Evolutionary conservation across 1,284 basidiomycete species (phyloP).

Genomic region (Malassezia vespertilionis): DNA sequence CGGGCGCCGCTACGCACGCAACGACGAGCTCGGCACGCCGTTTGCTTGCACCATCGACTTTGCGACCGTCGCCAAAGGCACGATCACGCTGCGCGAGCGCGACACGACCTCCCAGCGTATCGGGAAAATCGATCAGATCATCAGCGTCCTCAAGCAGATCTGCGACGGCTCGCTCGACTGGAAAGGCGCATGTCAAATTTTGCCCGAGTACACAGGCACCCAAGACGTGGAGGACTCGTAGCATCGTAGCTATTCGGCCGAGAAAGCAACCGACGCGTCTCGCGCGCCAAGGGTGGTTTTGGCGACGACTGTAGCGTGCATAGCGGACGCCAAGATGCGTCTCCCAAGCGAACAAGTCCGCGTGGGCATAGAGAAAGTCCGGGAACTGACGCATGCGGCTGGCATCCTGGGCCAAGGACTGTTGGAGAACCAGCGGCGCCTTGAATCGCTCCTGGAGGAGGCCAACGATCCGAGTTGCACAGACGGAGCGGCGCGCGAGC

Average conservation of each 20-base stretch:
- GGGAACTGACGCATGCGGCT: slow-evolving; percentile 25
- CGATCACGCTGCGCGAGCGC: slow-evolving; percentile 58
- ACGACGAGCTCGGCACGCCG: slow-evolving; percentile 96
- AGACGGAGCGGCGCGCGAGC: not conserved
- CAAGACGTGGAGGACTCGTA: slow-evolving; percentile 53
- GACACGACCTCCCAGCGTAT: slow-evolving; percentile 89
- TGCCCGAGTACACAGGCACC: slow-evolving; percentile 76
- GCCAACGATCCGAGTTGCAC: slow-evolving; percentile 5
- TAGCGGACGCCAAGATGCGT: slow-evolving; percentile 2
- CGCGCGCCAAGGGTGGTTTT: not conserved
- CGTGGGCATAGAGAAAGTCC: slow-evolving; percentile 12
- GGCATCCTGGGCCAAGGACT: slow-evolving; percentile 37
- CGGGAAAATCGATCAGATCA: slow-evolving; percentile 81
- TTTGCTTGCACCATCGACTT: slow-evolving; percentile 95
- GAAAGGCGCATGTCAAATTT: slow-evolving; percentile 61
- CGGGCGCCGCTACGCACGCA: slow-evolving; percentile 90
- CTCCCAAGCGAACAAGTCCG: slow-evolving; percentile 6
- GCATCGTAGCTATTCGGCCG: slow-evolving; percentile 4
- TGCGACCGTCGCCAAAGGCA: slow-evolving; percentile 61
- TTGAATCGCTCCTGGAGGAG: slow-evolving; percentile 36
- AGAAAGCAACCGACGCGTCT: not conserved
- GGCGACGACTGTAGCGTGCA: too few relatives aligned
- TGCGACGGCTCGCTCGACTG: slow-evolving; percentile 54
- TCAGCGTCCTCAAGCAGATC: slow-evolving; percentile 57
- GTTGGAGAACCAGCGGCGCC: slow-evolving; percentile 28